Conservation (phyloP, 352 stramenopile species). For the Globisporangium paddicum region DNA sequence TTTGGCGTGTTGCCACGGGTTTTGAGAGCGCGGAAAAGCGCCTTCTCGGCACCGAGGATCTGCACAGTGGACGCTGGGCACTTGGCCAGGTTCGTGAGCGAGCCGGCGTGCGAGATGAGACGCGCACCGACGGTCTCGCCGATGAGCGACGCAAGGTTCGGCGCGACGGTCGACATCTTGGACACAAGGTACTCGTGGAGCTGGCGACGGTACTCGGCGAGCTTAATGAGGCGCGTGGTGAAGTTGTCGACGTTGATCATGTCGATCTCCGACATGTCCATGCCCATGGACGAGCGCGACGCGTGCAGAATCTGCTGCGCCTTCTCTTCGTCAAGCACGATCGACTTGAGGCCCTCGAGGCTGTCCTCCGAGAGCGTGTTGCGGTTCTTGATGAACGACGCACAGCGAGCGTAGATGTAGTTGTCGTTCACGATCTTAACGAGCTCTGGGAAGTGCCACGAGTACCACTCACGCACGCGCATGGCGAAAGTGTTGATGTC, state of each 20-base stretch:
- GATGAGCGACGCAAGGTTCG: constrained; percentile 98
- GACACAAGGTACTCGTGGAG: constrained; percentile 93
- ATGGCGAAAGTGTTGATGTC: constrained; percentile 99
- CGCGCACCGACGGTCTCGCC: constrained; percentile 98
- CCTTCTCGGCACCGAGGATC: constrained; percentile 99
- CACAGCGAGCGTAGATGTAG: constrained; percentile 97
- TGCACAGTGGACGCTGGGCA: constrained; percentile 99
- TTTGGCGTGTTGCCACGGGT: constrained; percentile 99
- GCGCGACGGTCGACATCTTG: constrained; percentile 98
- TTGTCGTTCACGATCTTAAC: constrained; percentile 99
- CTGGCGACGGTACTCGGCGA: constrained; percentile 97
- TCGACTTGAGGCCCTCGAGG: constrained; percentile 83
- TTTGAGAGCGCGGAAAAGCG: constrained; percentile 99
- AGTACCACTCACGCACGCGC: constrained; percentile 99
- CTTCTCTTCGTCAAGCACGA: constrained; percentile 97
- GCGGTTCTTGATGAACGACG: constrained; percentile 96
- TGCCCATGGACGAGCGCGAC: constrained; percentile 97
- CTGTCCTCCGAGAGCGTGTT: constrained; percentile 75
- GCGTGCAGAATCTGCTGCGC: constrained; percentile 94
- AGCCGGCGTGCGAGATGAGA: constrained; percentile 99
- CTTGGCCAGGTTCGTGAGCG: constrained; percentile 99
- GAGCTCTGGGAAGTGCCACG: constrained; percentile 99
- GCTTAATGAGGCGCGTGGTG: constrained; percentile 96
- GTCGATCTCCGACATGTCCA: constrained; percentile 99
- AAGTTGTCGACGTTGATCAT: constrained; percentile 99